Evolutionary conservation across 169 alveolate genomes (phyloP), one percentile per base, ranked within the genome.

Genomic region (Ichthyophthirius multifiliis): DNA sequence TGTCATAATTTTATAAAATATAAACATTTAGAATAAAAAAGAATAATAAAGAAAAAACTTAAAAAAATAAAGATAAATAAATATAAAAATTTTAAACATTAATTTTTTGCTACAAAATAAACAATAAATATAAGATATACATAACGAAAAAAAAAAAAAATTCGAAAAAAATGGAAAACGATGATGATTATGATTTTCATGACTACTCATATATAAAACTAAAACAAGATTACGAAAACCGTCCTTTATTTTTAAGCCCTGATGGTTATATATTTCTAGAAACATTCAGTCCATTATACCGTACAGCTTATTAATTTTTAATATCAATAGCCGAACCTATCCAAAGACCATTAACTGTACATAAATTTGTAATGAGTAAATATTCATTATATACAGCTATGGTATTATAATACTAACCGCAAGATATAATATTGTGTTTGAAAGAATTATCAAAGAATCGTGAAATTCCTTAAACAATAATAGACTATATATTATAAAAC

Each of bases 321-420:
- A 95, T 97, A 64, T 98, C 99, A 3, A 97, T 98, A 20, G 98
- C 99, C n/a, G 99, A 98, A 83, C 99, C 99, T 7, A 90, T 95
- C 7, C 93, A 98, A 71, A 76, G 99, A 32, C 99, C 99, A 20
- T 98, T 95, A 65, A 88, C 94, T 85, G 93, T 98, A 65, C 99
- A 98, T 90, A 99, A 98, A 89, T 98, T 97, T 89, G 97, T 93
- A 82, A 87, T 94, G 39, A 89, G 94, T 41, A 87, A 93, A 13
- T 96, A 94, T 89, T 96, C 98, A 0, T 89, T 98, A 43, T 96
- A 98, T 90, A 99, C 99, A 18, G 99, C 99, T 1, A 97, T 98
- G 74, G 94, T 99, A 20, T 97, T 98, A 47, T 98, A 99, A 31
- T 92, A 98, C 43, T 91, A 97, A 3, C 95, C 98, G 90, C 74